Base-by-base conservation (phyloP, 225 moss, liverwort and hornwort genomes). In the Rhytidiadelphus loreus region DNA sequence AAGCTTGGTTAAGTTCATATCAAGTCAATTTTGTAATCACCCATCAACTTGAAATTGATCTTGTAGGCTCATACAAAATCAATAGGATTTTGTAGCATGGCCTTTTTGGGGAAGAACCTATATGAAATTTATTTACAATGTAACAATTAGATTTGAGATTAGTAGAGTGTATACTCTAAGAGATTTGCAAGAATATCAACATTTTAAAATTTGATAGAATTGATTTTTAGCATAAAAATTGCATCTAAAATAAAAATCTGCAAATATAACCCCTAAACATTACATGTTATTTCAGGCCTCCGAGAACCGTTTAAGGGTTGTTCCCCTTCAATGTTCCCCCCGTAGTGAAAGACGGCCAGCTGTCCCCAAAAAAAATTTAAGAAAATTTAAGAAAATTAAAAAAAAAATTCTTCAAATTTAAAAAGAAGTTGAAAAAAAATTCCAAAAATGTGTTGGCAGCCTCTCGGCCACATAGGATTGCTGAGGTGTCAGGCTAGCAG, bases 21-120 rank as follows among this genome's bases (percentile, higher is more conserved):
- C 9, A 26, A 43, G 5, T 43, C 26, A 71, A 43, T 43, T 28
- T 71, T 43, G 16, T 24, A 39, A 12, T 39, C 13, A 39, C 4
- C 13, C 13, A 69, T 13, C 24, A 24, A 39, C 2, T 5, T 69
- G 1, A 39, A 69, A 69, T 39, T 24, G 39, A 23, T 8, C 4
- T 69, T 22, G 3, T n/a, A 37, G 11, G 19, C 0, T 37, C 4
- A 11, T 12, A 66, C 3, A 16, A 43, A 43, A 15, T 15, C 25
- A 26, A 70, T 41, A 25, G 9, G 26, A 43, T 70, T 41, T 71
- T 71, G 9, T 43, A 43, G 1, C 2, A 21, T 71, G 43, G 0
- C 1, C 14, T 25, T 26, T 9, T 28, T 16, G 15, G 2, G 0
- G 4, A 28, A 71, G 3, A 9, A 43, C 16, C 0, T 8, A 0